These are phyloP conservation scores for Nannochloris sp. DNA, from an alignment of 139 green algal species.

Conservation along the genomic window DNA sequence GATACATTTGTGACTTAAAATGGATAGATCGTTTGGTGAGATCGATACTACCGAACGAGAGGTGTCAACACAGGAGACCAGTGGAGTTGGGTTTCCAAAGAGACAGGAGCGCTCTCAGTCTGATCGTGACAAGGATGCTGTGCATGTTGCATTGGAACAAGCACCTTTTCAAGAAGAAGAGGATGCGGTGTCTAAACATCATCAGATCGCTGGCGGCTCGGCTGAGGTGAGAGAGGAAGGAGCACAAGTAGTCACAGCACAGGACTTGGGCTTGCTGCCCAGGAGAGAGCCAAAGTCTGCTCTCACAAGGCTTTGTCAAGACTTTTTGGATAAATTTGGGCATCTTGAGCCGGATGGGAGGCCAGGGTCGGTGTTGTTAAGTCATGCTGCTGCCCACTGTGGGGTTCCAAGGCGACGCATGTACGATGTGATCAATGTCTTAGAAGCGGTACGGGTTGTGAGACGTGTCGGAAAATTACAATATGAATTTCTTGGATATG, in stretches of 20 bases:
- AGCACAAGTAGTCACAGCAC: background rate
- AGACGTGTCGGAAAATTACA: conserved; percentile 36
- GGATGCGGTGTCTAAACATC: background rate
- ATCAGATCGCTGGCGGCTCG: background rate
- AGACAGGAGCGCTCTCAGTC: background rate
- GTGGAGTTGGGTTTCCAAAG: too few species aligned
- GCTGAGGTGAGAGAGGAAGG: background rate
- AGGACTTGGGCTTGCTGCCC: conserved; percentile 1
- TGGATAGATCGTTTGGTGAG: too few species aligned
- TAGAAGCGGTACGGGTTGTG: conserved; percentile 62
- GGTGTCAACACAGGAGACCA: too few species aligned
- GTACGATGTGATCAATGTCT: conserved; percentile 82
- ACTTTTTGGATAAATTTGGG: conserved; percentile 36
- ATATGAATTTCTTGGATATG: conserved; percentile 39
- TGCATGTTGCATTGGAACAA: background rate
- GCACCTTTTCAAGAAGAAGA: conserved; percentile 1
- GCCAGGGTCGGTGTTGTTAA: conserved; percentile 30
- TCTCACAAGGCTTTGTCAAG: conserved; percentile 42
- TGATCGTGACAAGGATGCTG: conserved; percentile 1
- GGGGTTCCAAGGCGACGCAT: conserved; percentile 60
- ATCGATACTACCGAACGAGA: too few species aligned
- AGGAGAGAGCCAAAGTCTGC: conserved; percentile 20
- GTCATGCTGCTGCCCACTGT: conserved; percentile 37
- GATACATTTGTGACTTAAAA: too few species aligned
- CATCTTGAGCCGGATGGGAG: conserved; percentile 19